Evolutionary conservation across 129 eudicot genomes (phyloP), one percentile per base, ranked within the genome.

Genomic region (Logfia minima): DNA sequence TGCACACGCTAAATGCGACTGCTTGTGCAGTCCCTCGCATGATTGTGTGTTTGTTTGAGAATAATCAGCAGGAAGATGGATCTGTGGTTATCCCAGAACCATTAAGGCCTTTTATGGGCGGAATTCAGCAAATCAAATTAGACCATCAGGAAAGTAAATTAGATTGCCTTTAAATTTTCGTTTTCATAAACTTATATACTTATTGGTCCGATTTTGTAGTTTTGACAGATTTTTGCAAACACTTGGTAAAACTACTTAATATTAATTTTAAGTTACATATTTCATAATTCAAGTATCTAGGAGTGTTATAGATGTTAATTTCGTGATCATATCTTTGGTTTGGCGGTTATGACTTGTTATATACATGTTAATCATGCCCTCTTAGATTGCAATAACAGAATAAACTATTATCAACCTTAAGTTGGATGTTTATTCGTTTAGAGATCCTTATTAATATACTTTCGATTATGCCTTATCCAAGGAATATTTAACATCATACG

Each of bases 11-110:
- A 24, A 94, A 94, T 35, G 98, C 98, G 0, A 91, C 98, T 13
- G 98, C 98, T 5, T 93, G 98, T 86, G 98, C 98, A 29, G 88
- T 93, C 73, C 98, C 98, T 3, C 88, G 98, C 29, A 94, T 94
- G 98, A 89, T 94, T 22, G 85, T 94, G 13, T 91, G 96, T 84
- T 86, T 94, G 88, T 96, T 94, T 60, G 98, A 94, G 85, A 94
- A 94, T 78, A 84, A 84, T 85, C 98, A 94, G 73, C 97, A 91
- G 84, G 92, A 94, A 84, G 96, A 91, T 77, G 97, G 97, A 13
- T 87, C 94, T 29, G 94, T 95, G 55, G 69, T 88, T 67, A 78
- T 95, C 34, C 97, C 99, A 1, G 92, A 89, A 66, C 89, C 92
- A 70, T 84, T 91, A 66, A 80, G 96, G 91, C 96, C 99, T 55